These are phyloP conservation scores for Amphibolis antarctica DNA, from an alignment of 106 monocot species.

Conservation along the genomic window DNA sequence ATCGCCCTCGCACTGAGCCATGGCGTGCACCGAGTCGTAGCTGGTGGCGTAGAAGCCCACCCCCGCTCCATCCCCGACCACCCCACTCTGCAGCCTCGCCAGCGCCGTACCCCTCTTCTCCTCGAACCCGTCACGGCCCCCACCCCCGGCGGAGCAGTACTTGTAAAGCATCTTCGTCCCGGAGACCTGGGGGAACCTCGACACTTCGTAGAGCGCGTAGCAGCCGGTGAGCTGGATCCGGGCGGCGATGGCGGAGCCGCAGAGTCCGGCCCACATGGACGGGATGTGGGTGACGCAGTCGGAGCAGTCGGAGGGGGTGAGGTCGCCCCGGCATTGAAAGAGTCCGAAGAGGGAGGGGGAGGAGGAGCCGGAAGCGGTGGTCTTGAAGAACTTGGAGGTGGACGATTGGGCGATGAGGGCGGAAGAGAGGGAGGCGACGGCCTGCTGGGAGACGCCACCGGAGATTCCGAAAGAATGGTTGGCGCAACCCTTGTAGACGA, in stretches of 20 bases:
- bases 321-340: conserved; percentile 94
- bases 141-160: conserved; percentile 9
- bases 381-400: conserved; percentile 69
- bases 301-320: conserved; percentile 54
- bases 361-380: conserved; percentile 54
- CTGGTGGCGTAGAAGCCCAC: conserved; percentile 70
- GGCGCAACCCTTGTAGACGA: conserved; percentile 94
- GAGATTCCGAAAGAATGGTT: conserved; percentile 30
- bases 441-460: conserved; percentile 22
- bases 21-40: conserved; percentile 59
- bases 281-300: conserved; percentile 51
- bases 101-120: conserved; percentile 69
- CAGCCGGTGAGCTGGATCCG: conserved; percentile 85
- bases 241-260: conserved; percentile 57
- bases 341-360: conserved; percentile 60
- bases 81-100: conserved; percentile 56
- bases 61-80: conserved; percentile 12
- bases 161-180: conserved; percentile 37
- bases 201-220: conserved; percentile 70
- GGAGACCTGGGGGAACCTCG: conserved; percentile 72
- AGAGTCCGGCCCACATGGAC: conserved; percentile 46
- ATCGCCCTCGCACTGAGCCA: conserved; percentile 97
- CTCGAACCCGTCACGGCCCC: conserved; percentile 35
- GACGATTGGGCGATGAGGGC: conserved; percentile 44
- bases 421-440: conserved; percentile 46